These are phyloP conservation scores for Cylindrotheca fusiformis DNA, from an alignment of 108 stramenopile species.

Conservation along the genomic window DNA sequence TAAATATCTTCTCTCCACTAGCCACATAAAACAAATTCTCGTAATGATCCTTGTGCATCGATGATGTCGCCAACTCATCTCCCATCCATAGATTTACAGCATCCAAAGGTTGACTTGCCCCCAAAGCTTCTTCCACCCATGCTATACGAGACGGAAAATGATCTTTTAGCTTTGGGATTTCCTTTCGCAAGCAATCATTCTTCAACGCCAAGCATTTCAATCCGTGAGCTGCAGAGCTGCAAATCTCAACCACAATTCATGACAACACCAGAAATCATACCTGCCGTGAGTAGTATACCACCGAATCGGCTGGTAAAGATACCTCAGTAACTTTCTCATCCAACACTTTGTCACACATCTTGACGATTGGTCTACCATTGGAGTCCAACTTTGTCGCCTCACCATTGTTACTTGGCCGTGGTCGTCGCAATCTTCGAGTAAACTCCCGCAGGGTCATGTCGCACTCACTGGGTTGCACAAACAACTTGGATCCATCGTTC, in stretches of 20 bases:
- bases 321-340: background rate
- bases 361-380: conserved; percentile 4
- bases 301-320: conserved; percentile 11
- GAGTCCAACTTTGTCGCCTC: background rate
- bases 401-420: background rate
- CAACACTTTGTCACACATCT: background rate
- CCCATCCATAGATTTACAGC: conserved; percentile 97
- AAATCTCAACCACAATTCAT: too few relatives aligned
- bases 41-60: conserved; percentile 96
- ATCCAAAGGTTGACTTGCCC: conserved; percentile 66
- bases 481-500: conserved; percentile 23
- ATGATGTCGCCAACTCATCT: conserved; percentile 81
- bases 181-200: conserved; percentile 85
- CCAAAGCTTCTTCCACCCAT: conserved; percentile 59
- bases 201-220: too few relatives aligned
- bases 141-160: conserved; percentile 6
- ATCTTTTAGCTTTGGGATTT: background rate
- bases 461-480: conserved; percentile 80
- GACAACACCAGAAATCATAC: too few relatives aligned
- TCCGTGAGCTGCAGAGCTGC: too few relatives aligned
- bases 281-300: conserved; percentile 81
- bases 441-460: conserved; percentile 69
- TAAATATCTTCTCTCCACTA: conserved; percentile 91
- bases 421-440: conserved; percentile 34
- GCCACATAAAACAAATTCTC: conserved; percentile 93